Base-by-base conservation (phyloP, 2,329 filamentous ascomycete species). In the Cephalotrichum gorgonifer region DNA sequence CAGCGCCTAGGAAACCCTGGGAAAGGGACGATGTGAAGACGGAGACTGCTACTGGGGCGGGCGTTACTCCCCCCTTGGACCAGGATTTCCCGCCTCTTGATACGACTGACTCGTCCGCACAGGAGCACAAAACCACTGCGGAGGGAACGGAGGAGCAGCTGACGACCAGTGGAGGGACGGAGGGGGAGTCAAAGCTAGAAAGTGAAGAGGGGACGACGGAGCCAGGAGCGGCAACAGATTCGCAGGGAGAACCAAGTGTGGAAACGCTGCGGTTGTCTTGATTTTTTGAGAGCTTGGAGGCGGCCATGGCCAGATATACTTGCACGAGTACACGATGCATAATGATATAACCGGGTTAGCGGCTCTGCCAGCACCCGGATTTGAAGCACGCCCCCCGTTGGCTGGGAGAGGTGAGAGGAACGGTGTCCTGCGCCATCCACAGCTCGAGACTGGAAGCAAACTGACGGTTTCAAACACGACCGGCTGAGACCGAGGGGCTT, bases 1-100 rank as follows among this genome's bases (percentile, higher is more conserved):
- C 66, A 23, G 74, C 69, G 12, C 74, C 76, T 0, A 69, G 61
- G 47, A 81, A 81, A 65, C 90, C 90, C 1, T 96, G 90, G 90
- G 90, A 95, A 68, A 86, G 73, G 57, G 72, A 78, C 15, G 51
- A 42, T 23, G 45, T 49, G n/a, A 26, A 2, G 6, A 6, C 51
- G 50, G 15, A 22, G 11, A 7, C 25, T 30, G 26, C n/a, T n/a
- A n/a, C 26, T 20, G 33, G 9, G 8, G n/a, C 3, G 65, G 67
- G 42, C 53, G 55, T 9, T 63, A 66, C 11, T 67, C 66, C 65
- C 65, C 60, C 67, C 8, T 54, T 66, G 22, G 66, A 72, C 20
- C 33, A 52, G n/a, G 59, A 65, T 26, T 63, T 64, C 25, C 65
- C 62, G 8, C 59, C 61, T 2, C 51, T 64, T n/a, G 54, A 58